These are phyloP conservation scores for Fusarium protoensiforme DNA, from an alignment of 2,329 filamentous ascomycete genomes.

Conservation along the genomic window DNA sequence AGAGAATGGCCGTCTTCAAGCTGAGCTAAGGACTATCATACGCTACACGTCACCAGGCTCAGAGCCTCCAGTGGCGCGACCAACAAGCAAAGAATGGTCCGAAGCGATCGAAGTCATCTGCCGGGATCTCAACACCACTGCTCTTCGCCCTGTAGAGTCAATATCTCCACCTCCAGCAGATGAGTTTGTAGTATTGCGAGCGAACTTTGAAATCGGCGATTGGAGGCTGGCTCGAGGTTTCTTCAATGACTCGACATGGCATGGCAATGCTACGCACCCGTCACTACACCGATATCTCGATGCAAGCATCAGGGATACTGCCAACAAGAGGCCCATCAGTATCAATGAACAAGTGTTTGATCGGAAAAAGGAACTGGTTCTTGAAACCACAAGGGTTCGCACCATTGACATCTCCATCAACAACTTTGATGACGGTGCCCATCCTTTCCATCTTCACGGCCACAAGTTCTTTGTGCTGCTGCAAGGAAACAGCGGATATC, in stretches of 20 bases:
- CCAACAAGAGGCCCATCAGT: constrained; percentile 25
- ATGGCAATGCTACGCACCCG: constrained; percentile 49
- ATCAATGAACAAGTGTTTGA: constrained; percentile 47
- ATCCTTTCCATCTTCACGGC: constrained; percentile 67
- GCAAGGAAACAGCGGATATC: constrained; percentile 49
- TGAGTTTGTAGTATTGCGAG: constrained; percentile 57
- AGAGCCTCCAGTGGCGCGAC: constrained; percentile 15
- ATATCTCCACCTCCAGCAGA: constrained; percentile 53
- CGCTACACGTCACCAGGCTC: constrained; percentile 37
- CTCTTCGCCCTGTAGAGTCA: constrained; percentile 52
- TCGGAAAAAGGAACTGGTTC: constrained; percentile 52
- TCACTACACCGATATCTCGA: constrained; percentile 51
- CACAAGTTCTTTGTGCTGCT: constrained; percentile 64
- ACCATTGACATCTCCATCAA: constrained; percentile 69
- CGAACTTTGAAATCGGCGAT: constrained; percentile 66
- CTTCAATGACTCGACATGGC: constrained; percentile 65
- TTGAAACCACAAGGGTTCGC: constrained; percentile 63
- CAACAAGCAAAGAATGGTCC: constrained; percentile 60
- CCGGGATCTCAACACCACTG: constrained; percentile 63
- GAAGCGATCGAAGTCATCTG: constrained; percentile 61
- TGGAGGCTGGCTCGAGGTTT: constrained; percentile 65
- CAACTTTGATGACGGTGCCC: constrained; percentile 62
- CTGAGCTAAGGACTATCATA: constrained; percentile 47
- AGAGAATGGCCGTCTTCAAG: constrained; percentile 44
- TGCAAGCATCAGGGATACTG: constrained; percentile 18